Conservation (phyloP, 176 grass and related monocot species). For the Aegilops speltoides region DNA sequence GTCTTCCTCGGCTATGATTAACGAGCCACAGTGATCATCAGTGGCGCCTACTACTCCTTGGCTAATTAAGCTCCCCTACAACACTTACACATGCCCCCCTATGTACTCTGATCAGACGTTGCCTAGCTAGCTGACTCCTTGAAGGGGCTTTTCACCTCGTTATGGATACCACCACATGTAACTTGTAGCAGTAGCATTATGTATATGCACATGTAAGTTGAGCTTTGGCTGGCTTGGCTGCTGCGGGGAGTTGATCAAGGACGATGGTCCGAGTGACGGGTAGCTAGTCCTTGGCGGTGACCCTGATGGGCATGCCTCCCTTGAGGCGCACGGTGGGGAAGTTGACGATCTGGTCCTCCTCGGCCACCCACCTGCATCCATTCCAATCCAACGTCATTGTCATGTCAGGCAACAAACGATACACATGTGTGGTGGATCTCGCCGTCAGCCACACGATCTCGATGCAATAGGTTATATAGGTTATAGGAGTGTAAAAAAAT, state of each 20-base stretch:
- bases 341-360: conserved; percentile 90
- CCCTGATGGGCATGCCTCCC: conserved; percentile 72
- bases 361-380: conserved; percentile 75
- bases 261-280: background rate
- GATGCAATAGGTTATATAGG: background rate
- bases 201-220: background rate
- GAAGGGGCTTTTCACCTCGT: background rate
- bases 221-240: background rate
- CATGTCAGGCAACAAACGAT: background rate
- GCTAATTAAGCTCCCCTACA: conserved; percentile 1
- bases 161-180: background rate
- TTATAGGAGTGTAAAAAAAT: no score
- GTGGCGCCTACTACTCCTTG: background rate
- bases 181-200: background rate
- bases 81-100: background rate
- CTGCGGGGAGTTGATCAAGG: background rate
- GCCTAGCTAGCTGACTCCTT: background rate
- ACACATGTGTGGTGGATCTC: background rate
- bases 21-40: background rate
- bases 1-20: background rate
- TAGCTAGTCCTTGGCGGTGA: conserved; percentile 39
- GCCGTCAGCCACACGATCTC: background rate
- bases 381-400: background rate
- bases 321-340: conserved; percentile 95
- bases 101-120: background rate